phyloP scores from a whole-genome alignment of 1,139 yeast species.

The Saccharomyces hybrid region DNA sequence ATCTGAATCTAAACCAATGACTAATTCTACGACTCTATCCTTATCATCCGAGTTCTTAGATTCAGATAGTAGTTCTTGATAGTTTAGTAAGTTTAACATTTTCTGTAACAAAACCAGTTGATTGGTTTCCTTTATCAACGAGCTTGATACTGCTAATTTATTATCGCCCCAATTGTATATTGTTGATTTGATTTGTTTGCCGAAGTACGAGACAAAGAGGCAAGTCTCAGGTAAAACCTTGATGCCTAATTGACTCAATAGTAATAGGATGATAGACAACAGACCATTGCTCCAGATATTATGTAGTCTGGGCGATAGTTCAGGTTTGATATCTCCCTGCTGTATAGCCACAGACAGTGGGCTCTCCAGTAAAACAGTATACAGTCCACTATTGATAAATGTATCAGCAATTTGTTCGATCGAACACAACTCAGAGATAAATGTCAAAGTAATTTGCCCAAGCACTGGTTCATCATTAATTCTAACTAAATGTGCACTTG shows the following conservation, averaged over 20 bases:
- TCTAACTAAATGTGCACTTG: constrained; percentile 58
- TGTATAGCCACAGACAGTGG: constrained; percentile 62
- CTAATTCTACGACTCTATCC: constrained; percentile 29
- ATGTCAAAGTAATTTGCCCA: constrained; percentile 67
- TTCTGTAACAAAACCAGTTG: constrained; percentile 65
- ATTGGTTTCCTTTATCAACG: constrained; percentile 68
- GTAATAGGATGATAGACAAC: constrained; percentile 55
- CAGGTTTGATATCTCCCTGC: constrained; percentile 53
- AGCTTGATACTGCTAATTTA: constrained; percentile 52
- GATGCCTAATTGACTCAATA: constrained; percentile 58
- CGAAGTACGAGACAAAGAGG: constrained; percentile 55
- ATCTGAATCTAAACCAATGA: constrained; percentile 57
- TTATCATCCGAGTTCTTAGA: constrained; percentile 19
- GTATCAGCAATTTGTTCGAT: constrained; percentile 59
- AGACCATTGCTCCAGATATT: constrained; percentile 78
- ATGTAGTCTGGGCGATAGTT: constrained; percentile 49
- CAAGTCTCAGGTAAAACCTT: constrained; percentile 58
- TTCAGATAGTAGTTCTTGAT: constrained; percentile 36
- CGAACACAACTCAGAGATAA: constrained; percentile 59
- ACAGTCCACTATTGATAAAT: constrained; percentile 57
- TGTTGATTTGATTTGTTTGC: constrained; percentile 57
- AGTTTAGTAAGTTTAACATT: constrained; percentile 45
- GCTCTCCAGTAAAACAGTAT: constrained; percentile 65
- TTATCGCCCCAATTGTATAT: constrained; percentile 65
- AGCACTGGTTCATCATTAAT: constrained; percentile 57